Conservation (phyloP, 768 basidiomycete species). For the Suillus fuscotomentosus region DNA sequence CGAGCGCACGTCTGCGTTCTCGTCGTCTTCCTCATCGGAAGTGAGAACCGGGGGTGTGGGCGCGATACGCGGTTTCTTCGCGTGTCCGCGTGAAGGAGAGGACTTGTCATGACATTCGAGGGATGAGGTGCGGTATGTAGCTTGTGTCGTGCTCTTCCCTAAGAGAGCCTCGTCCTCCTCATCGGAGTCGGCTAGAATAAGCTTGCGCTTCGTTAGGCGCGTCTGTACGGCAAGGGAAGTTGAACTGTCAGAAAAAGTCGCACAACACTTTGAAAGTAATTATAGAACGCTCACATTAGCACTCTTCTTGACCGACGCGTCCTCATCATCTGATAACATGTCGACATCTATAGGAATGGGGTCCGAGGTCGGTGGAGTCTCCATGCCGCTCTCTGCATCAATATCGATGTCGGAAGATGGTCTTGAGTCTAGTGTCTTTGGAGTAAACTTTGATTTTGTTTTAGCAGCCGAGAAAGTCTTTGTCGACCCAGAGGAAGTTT, state of each 20-base stretch:
- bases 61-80: slow-evolving; percentile 63
- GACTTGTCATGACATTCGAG: slow-evolving; percentile 23
- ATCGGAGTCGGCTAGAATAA: slow-evolving; percentile 68
- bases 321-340: slow-evolving; percentile 54
- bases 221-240: slow-evolving; percentile 22
- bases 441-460: slow-evolving; percentile 36
- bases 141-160: slow-evolving; percentile 8
- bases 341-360: slow-evolving; percentile 62
- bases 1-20: slow-evolving; percentile 34
- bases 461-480: slow-evolving; percentile 24
- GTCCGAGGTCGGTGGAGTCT: slow-evolving; percentile 79
- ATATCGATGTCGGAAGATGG: slow-evolving; percentile 39
- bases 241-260: neutral
- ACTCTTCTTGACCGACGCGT: slow-evolving; percentile 35
- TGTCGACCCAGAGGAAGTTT: slow-evolving; percentile 4
- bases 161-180: slow-evolving; percentile 42
- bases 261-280: neutral
- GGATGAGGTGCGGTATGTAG: slow-evolving; percentile 25
- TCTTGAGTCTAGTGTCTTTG: slow-evolving; percentile 33
- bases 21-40: slow-evolving; percentile 52
- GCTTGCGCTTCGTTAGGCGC: slow-evolving; percentile 60
- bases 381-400: slow-evolving; percentile 40
- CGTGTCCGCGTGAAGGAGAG: slow-evolving; percentile 31
- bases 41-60: slow-evolving; percentile 41
- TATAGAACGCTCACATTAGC: slow-evolving; percentile 30